Evolutionary conservation across 805 yeast genomes (phyloP).

Genomic region (Nakazawaea molendinolei): DNA sequence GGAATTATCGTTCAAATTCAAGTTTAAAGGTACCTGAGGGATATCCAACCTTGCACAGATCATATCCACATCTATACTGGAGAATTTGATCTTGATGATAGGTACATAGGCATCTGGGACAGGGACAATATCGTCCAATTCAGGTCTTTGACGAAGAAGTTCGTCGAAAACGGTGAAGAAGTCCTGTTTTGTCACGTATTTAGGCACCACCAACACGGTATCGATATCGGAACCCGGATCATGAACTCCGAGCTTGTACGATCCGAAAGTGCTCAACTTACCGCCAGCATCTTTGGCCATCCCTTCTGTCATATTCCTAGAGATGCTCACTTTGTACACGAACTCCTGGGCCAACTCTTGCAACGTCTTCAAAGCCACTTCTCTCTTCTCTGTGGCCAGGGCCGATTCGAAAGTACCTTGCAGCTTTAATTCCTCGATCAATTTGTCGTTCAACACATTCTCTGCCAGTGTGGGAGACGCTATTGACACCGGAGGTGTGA

Average conservation of each 20-base stretch:
- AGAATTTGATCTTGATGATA: slow-evolving; percentile 80
- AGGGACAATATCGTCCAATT: slow-evolving; percentile 82
- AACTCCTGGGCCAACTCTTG: slow-evolving; percentile 76
- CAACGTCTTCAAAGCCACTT: slow-evolving; percentile 59
- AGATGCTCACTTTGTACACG: slow-evolving; percentile 73
- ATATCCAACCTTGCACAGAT: slow-evolving; percentile 78
- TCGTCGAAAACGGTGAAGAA: slow-evolving; percentile 78
- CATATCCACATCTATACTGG: slow-evolving; percentile 90
- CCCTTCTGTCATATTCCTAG: slow-evolving; percentile 91
- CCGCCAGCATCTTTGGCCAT: slow-evolving; percentile 98
- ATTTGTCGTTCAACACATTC: slow-evolving; percentile 61
- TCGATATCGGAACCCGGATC: slow-evolving; percentile 99
- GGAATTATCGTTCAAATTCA: slow-evolving; percentile 80
- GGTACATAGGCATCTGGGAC: slow-evolving; percentile 99
- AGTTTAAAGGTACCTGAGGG: slow-evolving; percentile 70
- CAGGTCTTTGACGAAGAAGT: slow-evolving; percentile 65
- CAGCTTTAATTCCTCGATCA: slow-evolving; percentile 71
- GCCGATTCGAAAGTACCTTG: slow-evolving; percentile 90
- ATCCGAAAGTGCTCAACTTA: slow-evolving; percentile 92
- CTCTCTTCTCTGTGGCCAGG: slow-evolving; percentile 74
- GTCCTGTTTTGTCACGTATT: slow-evolving; percentile 86
- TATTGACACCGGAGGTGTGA: slow-evolving; percentile 79
- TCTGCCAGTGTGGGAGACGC: slow-evolving; percentile 83
- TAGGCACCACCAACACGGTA: slow-evolving; percentile 93
- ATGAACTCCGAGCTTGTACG: slow-evolving; percentile 90